Conservation (phyloP, 192 early-diverging fungal genomes). For the Backusella macrospora region DNA sequence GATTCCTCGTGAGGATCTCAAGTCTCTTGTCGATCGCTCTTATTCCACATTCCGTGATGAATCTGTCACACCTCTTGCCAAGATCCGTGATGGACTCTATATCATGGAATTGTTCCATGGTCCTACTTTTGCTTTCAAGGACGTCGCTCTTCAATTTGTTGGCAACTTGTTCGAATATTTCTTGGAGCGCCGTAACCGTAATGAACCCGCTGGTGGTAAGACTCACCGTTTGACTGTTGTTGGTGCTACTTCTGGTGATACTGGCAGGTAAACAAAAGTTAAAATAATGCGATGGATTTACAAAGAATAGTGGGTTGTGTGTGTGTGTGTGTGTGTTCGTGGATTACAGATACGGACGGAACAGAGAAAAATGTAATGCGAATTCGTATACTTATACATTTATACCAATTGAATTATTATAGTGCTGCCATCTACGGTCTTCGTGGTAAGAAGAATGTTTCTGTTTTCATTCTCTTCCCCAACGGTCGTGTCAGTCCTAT, state of each 20-base stretch:
- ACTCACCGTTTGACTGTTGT: constrained; percentile 80
- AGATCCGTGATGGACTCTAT: constrained; percentile 65
- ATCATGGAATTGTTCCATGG: constrained; percentile 96
- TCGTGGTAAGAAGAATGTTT: constrained; percentile 88
- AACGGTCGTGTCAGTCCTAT: constrained; percentile 88
- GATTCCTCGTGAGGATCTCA: constrained; percentile 75
- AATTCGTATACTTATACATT: background rate
- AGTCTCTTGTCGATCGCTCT: constrained; percentile 65
- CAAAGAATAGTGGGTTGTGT: too few relatives aligned
- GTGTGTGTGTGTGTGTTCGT: too few relatives aligned
- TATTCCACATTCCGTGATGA: constrained; percentile 79
- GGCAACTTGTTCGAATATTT: constrained; percentile 99
- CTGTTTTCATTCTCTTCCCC: constrained; percentile 93
- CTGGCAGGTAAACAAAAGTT: constrained; percentile 64
- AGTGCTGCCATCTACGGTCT: constrained; percentile 98
- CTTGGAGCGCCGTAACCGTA: constrained; percentile 73
- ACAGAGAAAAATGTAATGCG: background rate
- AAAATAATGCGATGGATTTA: background rate
- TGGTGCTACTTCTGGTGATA: constrained; percentile 96
- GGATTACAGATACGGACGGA: background rate
- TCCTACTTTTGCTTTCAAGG: constrained; percentile 98
- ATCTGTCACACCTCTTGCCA: constrained; percentile 77
- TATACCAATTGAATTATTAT: background rate
- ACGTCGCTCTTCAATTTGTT: constrained; percentile 94
- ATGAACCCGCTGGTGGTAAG: constrained; percentile 45